Percentiles rank a stretch among this genome's conserved stretches.
These are phyloP conservation scores for Phytophthora sojae DNA, from an alignment of 352 stramenopile genomes.

Conservation along the genomic window DNA sequence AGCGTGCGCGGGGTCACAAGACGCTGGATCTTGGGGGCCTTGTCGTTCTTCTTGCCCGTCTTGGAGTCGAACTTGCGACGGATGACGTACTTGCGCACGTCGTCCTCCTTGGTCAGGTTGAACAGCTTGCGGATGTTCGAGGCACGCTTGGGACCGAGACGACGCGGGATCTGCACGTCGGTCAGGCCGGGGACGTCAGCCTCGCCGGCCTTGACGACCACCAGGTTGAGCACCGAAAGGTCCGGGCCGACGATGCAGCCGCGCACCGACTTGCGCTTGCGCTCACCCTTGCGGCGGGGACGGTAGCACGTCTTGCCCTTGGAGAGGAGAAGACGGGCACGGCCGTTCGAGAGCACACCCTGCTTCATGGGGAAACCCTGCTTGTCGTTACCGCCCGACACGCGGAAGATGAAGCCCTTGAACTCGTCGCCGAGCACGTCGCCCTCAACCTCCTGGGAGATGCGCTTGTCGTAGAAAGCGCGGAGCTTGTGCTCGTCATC, in stretches of 20 bases:
- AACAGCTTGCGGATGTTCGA: constrained; percentile 99
- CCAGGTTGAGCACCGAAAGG: constrained; percentile 99
- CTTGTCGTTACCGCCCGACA: constrained; percentile 99
- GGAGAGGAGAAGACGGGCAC: constrained; percentile 98
- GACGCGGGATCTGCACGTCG: constrained; percentile 95
- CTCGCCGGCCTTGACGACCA: constrained; percentile 98
- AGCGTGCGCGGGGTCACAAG: constrained; percentile 98
- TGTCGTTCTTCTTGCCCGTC: constrained; percentile 98
- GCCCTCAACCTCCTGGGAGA: constrained; percentile 99
- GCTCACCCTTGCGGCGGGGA: constrained; percentile 95
- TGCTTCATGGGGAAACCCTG: constrained; percentile 99
- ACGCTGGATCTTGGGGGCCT: constrained; percentile 99
- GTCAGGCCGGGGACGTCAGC: constrained; percentile 97
- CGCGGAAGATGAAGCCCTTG: constrained; percentile 99
- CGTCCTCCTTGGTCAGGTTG: constrained; percentile 99
- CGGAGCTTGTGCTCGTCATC: constrained; percentile 99
- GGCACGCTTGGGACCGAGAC: constrained; percentile 99
- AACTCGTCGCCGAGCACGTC: constrained; percentile 99
- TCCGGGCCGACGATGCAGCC: constrained; percentile 99
- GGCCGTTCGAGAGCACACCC: constrained; percentile 98
- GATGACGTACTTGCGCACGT: constrained; percentile 99
- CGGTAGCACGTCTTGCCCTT: constrained; percentile 99
- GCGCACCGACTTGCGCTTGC: constrained; percentile 99
- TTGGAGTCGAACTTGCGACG: constrained; percentile 98
- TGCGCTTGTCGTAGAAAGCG: constrained; percentile 99